A percentile compares a stretch with the other conserved stretches of the same genome.
Conservation (phyloP, 176 grass and related monocot genomes). For the Oryza australiensis region DNA sequence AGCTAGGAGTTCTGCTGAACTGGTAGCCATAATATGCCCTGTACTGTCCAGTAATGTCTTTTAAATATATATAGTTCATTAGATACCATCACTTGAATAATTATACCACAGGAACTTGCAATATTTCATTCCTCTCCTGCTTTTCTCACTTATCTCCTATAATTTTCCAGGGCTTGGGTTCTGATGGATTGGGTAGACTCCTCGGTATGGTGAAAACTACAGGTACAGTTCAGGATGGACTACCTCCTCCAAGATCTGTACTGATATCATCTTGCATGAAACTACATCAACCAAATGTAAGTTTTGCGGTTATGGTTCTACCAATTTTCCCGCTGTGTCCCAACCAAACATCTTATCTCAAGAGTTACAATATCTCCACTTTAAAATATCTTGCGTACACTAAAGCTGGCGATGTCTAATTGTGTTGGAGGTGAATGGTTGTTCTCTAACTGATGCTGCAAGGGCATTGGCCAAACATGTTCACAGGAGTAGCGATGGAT, state of each 20-base stretch:
- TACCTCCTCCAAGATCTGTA: conserved; percentile 74
- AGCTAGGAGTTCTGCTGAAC: neutral
- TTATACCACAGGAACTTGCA: conserved; percentile 9
- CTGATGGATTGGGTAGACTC: conserved; percentile 65
- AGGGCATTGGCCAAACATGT: conserved; percentile 95
- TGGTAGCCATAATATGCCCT: neutral
- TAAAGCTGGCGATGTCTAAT: conserved; percentile 31
- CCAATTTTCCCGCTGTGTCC: neutral
- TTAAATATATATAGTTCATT: neutral
- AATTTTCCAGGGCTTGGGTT: conserved; percentile 56
- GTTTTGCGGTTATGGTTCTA: neutral
- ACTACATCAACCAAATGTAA: conserved; percentile 73
- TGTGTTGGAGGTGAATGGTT: conserved; percentile 70
- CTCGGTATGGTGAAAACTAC: conserved; percentile 69
- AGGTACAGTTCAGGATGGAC: conserved; percentile 67
- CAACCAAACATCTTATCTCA: neutral
- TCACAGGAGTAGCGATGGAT: conserved; percentile 69
- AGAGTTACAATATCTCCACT: neutral
- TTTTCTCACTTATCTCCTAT: conserved; percentile 14
- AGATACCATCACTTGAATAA: conserved; percentile 13
- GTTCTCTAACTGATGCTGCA: conserved; percentile 89
- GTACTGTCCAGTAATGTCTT: conserved; percentile 12
- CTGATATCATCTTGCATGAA: conserved; percentile 68
- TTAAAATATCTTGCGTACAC: conserved; percentile 9
- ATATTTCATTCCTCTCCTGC: conserved; percentile 4